Base-by-base conservation (phyloP, 2,329 filamentous ascomycete genomes). In the Aspergillus pseudoglaucus region DNA sequence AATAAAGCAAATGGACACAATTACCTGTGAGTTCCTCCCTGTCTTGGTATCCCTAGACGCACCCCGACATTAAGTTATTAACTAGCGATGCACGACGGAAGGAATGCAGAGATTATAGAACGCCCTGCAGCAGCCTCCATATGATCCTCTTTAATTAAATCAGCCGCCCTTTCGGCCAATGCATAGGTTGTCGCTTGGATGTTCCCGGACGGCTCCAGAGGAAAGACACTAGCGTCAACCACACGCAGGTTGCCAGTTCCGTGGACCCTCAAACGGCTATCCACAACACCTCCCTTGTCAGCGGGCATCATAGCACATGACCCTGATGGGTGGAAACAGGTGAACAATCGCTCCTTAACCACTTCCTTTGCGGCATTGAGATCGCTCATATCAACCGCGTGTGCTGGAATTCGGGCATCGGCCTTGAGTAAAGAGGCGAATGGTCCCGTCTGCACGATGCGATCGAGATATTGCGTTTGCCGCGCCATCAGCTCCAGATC, bases 401-500 rank as follows among this genome's bases (percentile, higher is more conserved):
- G 35, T 7, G 47, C 41, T 8, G 53, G 57, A 5, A 48, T 42
- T 2, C 56, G 52, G 9, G 48, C 47, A 0, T 45, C 42, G 8
- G 53, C 43, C 17, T 58, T 57, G 14, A 62, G 41, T 1, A 59
- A 38, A 9, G 41, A n/a, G 0, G 49, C 42, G 8, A 61, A 52
- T n/a, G 59, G 53, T 22, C 50, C 43, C 0, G 61, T 59, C 5
- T 47, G 18, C 4, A 53, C 52, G 22, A 65, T 55, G 8, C 44
- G 48, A 3, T 59, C 56, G n/a, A 59, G 44, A 41, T 55, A 62
- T 25, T 59, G 54, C 40, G 58, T 47, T n/a, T 61, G 62, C 1
- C 56, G 49, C n/a, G 61, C 53, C 35, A 72, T 57, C 3, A 77
- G 66, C 47, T 74, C 60, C 15, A 63, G 62, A 49, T 78, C 74